These are phyloP conservation scores for Vigna trinervia DNA, from an alignment of 306 rosid genomes.

Conservation along the genomic window DNA sequence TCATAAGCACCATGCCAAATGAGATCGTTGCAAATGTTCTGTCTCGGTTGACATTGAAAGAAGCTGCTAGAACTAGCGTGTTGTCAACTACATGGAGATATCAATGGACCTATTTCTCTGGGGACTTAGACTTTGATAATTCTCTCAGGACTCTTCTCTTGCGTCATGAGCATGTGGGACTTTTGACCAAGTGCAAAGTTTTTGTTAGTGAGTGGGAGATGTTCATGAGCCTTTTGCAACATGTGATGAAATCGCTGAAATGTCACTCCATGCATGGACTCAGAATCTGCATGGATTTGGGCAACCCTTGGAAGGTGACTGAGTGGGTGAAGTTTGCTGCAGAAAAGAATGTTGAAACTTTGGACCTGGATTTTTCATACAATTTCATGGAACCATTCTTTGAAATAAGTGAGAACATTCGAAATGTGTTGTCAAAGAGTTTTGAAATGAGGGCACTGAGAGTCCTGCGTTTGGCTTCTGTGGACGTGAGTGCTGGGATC, in stretches of 20 bases:
- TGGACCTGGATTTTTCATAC: slow-evolving; percentile 6
- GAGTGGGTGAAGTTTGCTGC: slow-evolving; percentile 13
- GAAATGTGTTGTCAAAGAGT: not conserved
- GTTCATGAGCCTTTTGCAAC: not conserved
- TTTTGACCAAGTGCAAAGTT: not conserved
- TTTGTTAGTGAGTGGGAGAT: slow-evolving; percentile 15
- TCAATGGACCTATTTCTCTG: slow-evolving; percentile 28
- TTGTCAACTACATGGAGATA: slow-evolving; percentile 32
- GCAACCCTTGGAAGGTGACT: slow-evolving; percentile 13
- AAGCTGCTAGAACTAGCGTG: slow-evolving; percentile 33
- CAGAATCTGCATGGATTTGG: slow-evolving; percentile 29
- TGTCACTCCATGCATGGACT: slow-evolving; percentile 10
- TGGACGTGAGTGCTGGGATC: slow-evolving; percentile 15
- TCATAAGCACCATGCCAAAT: slow-evolving; percentile 22
- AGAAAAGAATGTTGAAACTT: not conserved
- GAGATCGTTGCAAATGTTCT: slow-evolving; percentile 15
- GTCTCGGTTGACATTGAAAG: slow-evolving; percentile 19
- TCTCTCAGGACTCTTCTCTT: not conserved
- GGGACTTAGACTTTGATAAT: slow-evolving; percentile 7
- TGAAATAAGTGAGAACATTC: not conserved
- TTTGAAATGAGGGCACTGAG: not conserved
- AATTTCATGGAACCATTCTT: not conserved
- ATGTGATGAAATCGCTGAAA: not conserved
- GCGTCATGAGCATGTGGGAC: not conserved
- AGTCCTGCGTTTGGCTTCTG: slow-evolving; percentile 17